phyloP scores from a whole-genome alignment of 352 stramenopile species.

The Pythium pyrilobum region DNA sequence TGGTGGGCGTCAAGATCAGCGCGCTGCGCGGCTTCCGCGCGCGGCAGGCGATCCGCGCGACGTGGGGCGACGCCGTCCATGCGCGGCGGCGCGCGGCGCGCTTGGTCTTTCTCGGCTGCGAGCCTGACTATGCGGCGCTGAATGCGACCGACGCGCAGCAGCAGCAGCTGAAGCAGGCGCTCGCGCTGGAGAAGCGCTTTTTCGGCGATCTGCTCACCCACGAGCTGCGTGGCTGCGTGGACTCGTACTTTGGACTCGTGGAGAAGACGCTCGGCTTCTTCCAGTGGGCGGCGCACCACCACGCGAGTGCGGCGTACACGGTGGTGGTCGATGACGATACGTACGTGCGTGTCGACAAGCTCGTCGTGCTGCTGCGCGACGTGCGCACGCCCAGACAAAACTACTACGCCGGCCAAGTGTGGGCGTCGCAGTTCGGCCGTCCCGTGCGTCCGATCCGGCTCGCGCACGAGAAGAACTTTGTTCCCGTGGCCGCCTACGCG shows the following conservation, averaged over 20 bases:
- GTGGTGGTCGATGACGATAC: conserved; percentile 60
- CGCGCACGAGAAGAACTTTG: conserved; percentile 1
- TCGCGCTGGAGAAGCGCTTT: conserved; percentile 21
- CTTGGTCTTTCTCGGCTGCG: conserved; percentile 36
- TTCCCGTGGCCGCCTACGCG: conserved; percentile 15
- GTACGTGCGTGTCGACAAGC: background rate
- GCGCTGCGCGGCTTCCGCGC: conserved; percentile 24
- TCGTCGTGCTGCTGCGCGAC: background rate
- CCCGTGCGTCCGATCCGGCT: background rate
- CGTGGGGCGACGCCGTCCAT: conserved; percentile 18
- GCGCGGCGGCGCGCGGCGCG: conserved; percentile 12
- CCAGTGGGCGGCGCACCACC: background rate
- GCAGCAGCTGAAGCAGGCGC: background rate
- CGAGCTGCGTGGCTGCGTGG: conserved; percentile 30
- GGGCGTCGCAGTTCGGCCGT: conserved; percentile 13
- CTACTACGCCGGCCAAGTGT: conserved; percentile 29
- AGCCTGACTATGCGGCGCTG: background rate
- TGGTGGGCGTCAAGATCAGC: conserved; percentile 46
- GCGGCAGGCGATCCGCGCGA: conserved; percentile 19
- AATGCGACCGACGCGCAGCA: background rate
- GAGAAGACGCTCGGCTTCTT: conserved; percentile 44
- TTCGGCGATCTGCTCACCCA: conserved; percentile 40
- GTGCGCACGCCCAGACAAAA: background rate
- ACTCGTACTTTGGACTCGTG: conserved; percentile 35
- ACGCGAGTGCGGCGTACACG: background rate